Conservation (phyloP, 352 stramenopile species). For the Globisporangium carolinianum region DNA sequence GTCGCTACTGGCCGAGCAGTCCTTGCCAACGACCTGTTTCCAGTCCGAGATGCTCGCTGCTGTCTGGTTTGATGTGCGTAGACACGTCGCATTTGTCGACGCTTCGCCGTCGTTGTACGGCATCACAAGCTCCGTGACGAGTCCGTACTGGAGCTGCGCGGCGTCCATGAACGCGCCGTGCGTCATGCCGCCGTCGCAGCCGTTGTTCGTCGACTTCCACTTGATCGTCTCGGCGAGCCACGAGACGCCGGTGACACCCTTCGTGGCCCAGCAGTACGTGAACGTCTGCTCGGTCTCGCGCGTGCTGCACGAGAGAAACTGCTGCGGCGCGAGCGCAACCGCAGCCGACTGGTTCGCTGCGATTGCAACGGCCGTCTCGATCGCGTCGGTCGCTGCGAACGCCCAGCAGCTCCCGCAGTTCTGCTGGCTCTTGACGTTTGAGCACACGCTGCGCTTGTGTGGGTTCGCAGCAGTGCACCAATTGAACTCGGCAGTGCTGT, state of each 20-base stretch:
- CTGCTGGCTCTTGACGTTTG: slow-evolving; percentile 73
- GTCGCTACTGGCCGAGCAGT: slow-evolving; percentile 48
- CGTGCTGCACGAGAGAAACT: slow-evolving; percentile 68
- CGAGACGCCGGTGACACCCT: slow-evolving; percentile 28
- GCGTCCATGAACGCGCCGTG: slow-evolving; percentile 75
- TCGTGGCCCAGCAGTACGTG: slow-evolving; percentile 61
- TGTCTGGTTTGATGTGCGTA: slow-evolving; percentile 32
- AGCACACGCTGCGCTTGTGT: slow-evolving; percentile 55
- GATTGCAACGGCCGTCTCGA: slow-evolving; percentile 70
- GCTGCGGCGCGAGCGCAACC: slow-evolving; percentile 69
- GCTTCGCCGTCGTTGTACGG: slow-evolving; percentile 35
- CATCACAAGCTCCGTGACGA: slow-evolving; percentile 65
- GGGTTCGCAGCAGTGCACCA: slow-evolving; percentile 71
- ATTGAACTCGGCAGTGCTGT: slow-evolving; percentile 39
- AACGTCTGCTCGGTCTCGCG: slow-evolving; percentile 62
- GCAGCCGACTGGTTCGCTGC: slow-evolving; percentile 45
- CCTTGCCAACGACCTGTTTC: slow-evolving; percentile 50
- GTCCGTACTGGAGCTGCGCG: slow-evolving; percentile 45
- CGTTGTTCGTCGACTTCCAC: slow-evolving; percentile 72
- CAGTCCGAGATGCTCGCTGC: slow-evolving; percentile 67
- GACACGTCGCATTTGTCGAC: slow-evolving; percentile 10
- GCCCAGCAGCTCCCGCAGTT: slow-evolving; percentile 82
- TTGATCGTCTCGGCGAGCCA: slow-evolving; percentile 62
- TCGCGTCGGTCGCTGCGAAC: slow-evolving; percentile 68
- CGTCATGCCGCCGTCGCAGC: slow-evolving; percentile 79